Conservation (phyloP, 2,329 filamentous ascomycete genomes). For the Colletotrichum abscissum region DNA sequence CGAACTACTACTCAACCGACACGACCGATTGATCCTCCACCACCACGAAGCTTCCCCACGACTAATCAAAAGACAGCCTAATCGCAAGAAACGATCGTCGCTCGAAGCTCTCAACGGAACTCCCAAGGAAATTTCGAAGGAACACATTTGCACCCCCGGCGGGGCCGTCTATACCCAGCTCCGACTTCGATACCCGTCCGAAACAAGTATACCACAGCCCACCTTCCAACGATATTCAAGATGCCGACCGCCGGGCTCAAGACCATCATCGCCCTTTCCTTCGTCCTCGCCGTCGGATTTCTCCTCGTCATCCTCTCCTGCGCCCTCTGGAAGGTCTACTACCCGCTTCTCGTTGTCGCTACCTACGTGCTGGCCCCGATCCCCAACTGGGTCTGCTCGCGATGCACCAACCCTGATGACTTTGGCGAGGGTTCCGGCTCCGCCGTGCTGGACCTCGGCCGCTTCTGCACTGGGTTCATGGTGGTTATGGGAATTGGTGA, state of each 20-base stretch:
- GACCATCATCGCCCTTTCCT: conserved; percentile 98
- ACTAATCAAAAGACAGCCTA: not conserved
- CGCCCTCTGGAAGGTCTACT: conserved; percentile 94
- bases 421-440: conserved; percentile 88
- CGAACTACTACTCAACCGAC: not conserved
- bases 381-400: conserved; percentile 95
- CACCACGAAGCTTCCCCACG: conserved; percentile 3
- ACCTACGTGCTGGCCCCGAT: conserved; percentile 94
- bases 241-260: conserved; percentile 90
- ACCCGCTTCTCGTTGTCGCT: conserved; percentile 92
- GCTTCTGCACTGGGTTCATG: conserved; percentile 94
- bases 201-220: conserved; percentile 22
- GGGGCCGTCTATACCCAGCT: conserved; percentile 21
- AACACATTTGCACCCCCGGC: conserved; percentile 19
- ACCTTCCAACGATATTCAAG: conserved; percentile 43
- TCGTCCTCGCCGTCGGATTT: conserved; percentile 98
- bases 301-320: conserved; percentile 98
- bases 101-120: not conserved
- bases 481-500: conserved; percentile 97
- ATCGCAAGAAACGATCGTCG: not conserved
- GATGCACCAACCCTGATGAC: conserved; percentile 92
- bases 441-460: conserved; percentile 90
- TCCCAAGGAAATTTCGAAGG: not conserved
- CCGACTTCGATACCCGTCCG: conserved; percentile 25
- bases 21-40: conserved; percentile 3